Percentiles rank a stretch among this genome's conserved stretches.
Evolutionary conservation across 2,329 filamentous ascomycete species (phyloP).

Genomic region (Iodosphaeria phyllophila): DNA sequence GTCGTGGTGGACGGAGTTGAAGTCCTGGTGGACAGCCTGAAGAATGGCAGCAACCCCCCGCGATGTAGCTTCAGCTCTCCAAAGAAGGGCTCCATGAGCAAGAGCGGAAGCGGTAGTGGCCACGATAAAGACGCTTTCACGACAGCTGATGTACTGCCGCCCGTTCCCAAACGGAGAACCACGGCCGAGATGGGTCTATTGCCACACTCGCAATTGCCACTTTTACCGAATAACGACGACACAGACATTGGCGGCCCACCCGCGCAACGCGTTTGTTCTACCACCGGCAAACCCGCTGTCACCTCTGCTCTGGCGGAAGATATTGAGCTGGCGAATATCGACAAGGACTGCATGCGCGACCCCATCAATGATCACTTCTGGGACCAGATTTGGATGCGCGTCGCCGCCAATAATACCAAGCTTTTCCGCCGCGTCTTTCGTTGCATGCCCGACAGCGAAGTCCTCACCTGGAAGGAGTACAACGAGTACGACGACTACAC

Average conservation of each 20-base stretch:
- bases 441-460: constrained; percentile 92
- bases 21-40: constrained; percentile 32
- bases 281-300: constrained; percentile 26
- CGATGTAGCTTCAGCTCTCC: too few relatives aligned
- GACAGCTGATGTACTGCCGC: constrained; percentile 26
- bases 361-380: constrained; percentile 69
- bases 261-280: constrained; percentile 26
- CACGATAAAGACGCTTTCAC: too few relatives aligned
- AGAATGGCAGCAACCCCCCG: too few relatives aligned
- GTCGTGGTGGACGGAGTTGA: constrained; percentile 50
- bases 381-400: constrained; percentile 70
- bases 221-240: constrained; percentile 54
- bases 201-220: constrained; percentile 48
- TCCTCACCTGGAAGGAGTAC: constrained; percentile 85
- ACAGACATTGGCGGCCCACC: constrained; percentile 66
- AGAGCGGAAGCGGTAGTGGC: too few relatives aligned
- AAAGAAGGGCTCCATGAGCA: too few relatives aligned
- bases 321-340: constrained; percentile 53
- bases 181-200: constrained; percentile 51
- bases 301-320: constrained; percentile 40
- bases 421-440: constrained; percentile 87
- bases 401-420: constrained; percentile 89
- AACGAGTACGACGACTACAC: constrained; percentile 65
- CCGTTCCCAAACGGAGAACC: constrained; percentile 36
- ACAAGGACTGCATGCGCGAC: constrained; percentile 88